Evolutionary conservation across 108 stramenopile species (phyloP).

Genomic region (Fragilaria radians): DNA sequence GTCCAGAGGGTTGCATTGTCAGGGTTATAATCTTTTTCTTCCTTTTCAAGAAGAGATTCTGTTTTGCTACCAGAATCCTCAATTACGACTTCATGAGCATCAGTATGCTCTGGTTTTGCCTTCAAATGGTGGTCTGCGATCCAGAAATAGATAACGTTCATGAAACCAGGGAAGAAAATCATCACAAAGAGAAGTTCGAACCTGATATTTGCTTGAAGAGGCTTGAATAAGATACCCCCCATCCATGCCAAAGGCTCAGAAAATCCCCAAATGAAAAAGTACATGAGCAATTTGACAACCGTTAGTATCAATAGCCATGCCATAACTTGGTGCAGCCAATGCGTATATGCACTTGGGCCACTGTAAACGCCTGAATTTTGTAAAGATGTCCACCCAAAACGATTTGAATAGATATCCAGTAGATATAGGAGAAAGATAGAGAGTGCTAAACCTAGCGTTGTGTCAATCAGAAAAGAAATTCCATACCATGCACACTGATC

Average conservation of each 20-base stretch:
- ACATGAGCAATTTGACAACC: conserved; percentile 69
- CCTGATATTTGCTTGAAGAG: conserved; percentile 70
- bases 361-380: conserved; percentile 83
- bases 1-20: too few relatives aligned
- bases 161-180: conserved; percentile 87
- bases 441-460: conserved; percentile 72
- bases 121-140: conserved; percentile 83
- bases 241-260: conserved; percentile 53
- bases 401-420: conserved; percentile 57
- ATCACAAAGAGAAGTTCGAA: conserved; percentile 88
- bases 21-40: conserved; percentile 11
- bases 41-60: conserved; percentile 19
- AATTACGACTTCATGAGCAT: conserved; percentile 41
- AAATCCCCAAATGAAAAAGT: conserved; percentile 58
- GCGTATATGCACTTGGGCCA: conserved; percentile 56
- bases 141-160: conserved; percentile 92
- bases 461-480: conserved; percentile 83
- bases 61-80: conserved; percentile 9
- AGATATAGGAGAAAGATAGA: conserved; percentile 61
- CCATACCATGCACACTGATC: conserved; percentile 94
- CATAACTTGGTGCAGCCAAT: conserved; percentile 70
- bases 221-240: conserved; percentile 67
- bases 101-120: conserved; percentile 44
- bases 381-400: conserved; percentile 60
- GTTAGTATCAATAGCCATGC: conserved; percentile 80